Conservation (phyloP, 2,329 filamentous ascomycete genomes). For the Fusarium sp. region DNA sequence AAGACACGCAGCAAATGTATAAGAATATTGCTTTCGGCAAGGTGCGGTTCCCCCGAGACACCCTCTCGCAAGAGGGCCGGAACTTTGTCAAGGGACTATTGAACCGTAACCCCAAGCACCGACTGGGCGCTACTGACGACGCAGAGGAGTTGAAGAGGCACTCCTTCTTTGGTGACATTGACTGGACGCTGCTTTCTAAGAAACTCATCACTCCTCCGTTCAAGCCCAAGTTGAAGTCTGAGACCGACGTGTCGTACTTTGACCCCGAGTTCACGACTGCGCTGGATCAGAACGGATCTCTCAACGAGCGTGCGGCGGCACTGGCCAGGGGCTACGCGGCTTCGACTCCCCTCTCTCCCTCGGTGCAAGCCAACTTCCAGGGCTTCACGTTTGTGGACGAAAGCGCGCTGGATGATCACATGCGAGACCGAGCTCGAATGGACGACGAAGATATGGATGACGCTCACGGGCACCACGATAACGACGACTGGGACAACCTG, state of each 20-base stretch:
- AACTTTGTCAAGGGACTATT: constrained; percentile 98
- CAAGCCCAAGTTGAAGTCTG: constrained; percentile 96
- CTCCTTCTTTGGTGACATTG: constrained; percentile 92
- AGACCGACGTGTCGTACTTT: constrained; percentile 97
- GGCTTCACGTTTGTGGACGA: constrained; percentile 99
- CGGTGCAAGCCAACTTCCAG: constrained; percentile 97
- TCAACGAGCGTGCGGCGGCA: constrained; percentile 91
- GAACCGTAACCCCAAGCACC: constrained; percentile 96
- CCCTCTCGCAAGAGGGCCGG: constrained; percentile 90
- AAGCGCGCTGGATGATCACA: constrained; percentile 90
- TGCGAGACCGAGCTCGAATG: constrained; percentile 63
- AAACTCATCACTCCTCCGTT: constrained; percentile 97
- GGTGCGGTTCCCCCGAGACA: constrained; percentile 94
- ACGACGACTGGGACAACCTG: constrained; percentile 69
- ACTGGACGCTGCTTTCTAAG: constrained; percentile 88
- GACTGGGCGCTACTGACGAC: constrained; percentile 89
- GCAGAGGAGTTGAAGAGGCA: constrained; percentile 95
- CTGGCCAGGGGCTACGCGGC: constrained; percentile 87
- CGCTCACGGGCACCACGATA: constrained; percentile 53
- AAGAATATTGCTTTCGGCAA: constrained; percentile 99
- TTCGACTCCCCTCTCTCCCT: constrained; percentile 92
- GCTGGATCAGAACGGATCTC: constrained; percentile 83
- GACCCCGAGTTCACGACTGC: constrained; percentile 99
- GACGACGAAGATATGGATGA: constrained; percentile 73
- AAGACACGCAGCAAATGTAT: constrained; percentile 99